Evolutionary conservation across 345 rosid species (phyloP), one percentile per base, ranked within the genome.

Genomic region (Eucalyptus pauciflora): DNA sequence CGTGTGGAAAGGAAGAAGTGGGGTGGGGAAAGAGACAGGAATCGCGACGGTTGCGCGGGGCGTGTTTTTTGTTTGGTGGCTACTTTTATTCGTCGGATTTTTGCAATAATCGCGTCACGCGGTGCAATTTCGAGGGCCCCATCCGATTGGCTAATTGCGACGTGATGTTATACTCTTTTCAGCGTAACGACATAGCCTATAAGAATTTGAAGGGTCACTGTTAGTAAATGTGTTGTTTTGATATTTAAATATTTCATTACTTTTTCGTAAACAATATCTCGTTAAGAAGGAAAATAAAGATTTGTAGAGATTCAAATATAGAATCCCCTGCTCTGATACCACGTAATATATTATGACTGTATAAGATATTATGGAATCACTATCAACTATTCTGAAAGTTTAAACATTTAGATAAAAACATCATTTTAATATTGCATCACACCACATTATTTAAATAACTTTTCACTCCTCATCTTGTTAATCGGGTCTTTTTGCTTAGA

Each of bases 311-410:
- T 56, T 24, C 29, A 56, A 22, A 24, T 1, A 56, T 56, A 56
- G 29, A 56, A 56, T 25, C 3, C 6, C 6, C 29, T 56, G 0
- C 29, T 2, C 13, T 56, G 24, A 56, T 22, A 1, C 1, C 3
- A 4, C 24, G 6, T 9, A 10, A 56, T 20, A 56, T 56, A 56
- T 56, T 22, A 0, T 24, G 11, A 56, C 0, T 24, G 10, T 4
- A 20, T 56, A 24, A 56, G 13, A 56, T 56, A 8, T 22, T 24
- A 56, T 0, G 1, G 2, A 22, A 9, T 2, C 27, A 56, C 3
- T 56, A 56, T 0, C 13, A 56, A 2, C 0, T 56, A 22, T 22
- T 22, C 2, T 54, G 22, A 22, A 56, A 22, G 0, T 56, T 56
- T 56, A 56, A 22, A 24, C 0, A 22, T 24, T 56, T 56, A 24